A percentile compares a stretch with the other conserved stretches of the same genome.
Evolutionary conservation across 108 stramenopile genomes (phyloP).

Genomic region (Cyclostephanos tholiformis): DNA sequence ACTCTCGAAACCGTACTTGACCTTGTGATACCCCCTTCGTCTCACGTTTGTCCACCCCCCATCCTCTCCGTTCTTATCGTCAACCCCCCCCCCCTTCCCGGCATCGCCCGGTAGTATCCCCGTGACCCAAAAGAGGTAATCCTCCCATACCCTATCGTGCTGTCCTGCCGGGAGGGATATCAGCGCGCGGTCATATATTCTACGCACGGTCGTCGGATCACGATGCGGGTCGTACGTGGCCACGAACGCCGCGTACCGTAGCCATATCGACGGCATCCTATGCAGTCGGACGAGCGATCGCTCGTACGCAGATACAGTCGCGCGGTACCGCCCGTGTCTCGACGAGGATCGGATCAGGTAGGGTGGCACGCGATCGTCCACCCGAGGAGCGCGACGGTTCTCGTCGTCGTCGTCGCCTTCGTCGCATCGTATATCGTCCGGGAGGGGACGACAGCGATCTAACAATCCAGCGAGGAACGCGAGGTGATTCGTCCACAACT

Average conservation of each 20-base stretch:
- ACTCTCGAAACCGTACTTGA: slow-evolving; percentile 46
- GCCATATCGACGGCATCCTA: slow-evolving; percentile 95
- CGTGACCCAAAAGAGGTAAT: slow-evolving; percentile 70
- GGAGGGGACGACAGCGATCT: not conserved
- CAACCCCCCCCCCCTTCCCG: not conserved
- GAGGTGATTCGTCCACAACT: slow-evolving; percentile 94
- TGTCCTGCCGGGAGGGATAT: slow-evolving; percentile 93
- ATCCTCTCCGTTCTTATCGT: not conserved
- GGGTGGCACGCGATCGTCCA: slow-evolving; percentile 10
- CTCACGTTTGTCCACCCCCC: slow-evolving; percentile 3
- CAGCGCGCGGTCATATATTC: slow-evolving; percentile 90
- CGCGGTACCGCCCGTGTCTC: slow-evolving; percentile 16
- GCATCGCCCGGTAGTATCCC: slow-evolving; percentile 56
- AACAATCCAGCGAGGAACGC: slow-evolving; percentile 43
- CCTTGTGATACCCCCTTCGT: slow-evolving; percentile 43
- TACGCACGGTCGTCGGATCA: slow-evolving; percentile 61
- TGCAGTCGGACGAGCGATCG: slow-evolving; percentile 78
- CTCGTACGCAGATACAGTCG: slow-evolving; percentile 64
- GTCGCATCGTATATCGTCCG: no score
- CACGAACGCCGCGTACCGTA: slow-evolving; percentile 63
- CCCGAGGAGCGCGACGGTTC: no score
- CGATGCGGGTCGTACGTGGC: slow-evolving; percentile 28
- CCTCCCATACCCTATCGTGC: slow-evolving; percentile 91
- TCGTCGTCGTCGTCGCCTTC: slow-evolving; percentile 1
- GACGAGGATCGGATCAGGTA: slow-evolving; percentile 17